phyloP scores from a whole-genome alignment of 495 filamentous ascomycete species.

The Aspergillus nidulans region DNA sequence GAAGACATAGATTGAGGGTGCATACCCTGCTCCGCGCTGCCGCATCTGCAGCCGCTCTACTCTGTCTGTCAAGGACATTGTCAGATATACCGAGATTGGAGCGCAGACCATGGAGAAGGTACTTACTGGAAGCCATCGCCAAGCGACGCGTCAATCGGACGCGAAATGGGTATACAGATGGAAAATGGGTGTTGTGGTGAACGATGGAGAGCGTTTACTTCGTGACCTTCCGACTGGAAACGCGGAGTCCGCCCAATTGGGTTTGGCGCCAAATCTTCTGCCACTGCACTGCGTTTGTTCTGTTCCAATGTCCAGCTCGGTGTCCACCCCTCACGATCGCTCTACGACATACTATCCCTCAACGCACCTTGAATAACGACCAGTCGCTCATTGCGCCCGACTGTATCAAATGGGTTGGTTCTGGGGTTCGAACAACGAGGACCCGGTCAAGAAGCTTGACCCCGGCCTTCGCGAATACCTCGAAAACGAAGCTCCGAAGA shows the following conservation, averaged over 20 bases:
- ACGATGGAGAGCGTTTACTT: slow-evolving; percentile 1
- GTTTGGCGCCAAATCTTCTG: slow-evolving; percentile 18
- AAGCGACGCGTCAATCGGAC: slow-evolving; percentile 30
- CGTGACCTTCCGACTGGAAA: background rate
- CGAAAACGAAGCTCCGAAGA: slow-evolving; percentile 71
- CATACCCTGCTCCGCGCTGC: slow-evolving; percentile 57
- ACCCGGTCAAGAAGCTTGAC: slow-evolving; percentile 79
- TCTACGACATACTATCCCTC: too few species aligned
- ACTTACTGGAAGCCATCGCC: slow-evolving; percentile 43
- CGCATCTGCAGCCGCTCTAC: slow-evolving; percentile 55
- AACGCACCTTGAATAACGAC: background rate
- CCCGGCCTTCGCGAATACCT: slow-evolving; percentile 82
- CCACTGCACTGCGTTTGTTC: background rate
- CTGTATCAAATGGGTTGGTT: slow-evolving; percentile 63
- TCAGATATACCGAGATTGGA: slow-evolving; percentile 15
- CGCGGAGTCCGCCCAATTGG: slow-evolving; percentile 13
- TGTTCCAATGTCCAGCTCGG: background rate
- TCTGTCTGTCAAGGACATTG: slow-evolving; percentile 34
- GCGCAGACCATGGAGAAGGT: background rate
- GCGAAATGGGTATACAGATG: slow-evolving; percentile 1
- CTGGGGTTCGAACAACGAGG: slow-evolving; percentile 51
- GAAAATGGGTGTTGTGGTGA: slow-evolving; percentile 3
- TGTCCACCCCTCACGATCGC: too few species aligned
- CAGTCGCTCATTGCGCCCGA: background rate
- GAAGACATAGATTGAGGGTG: slow-evolving; percentile 19